Percentiles rank a stretch among this genome's conserved stretches.
Evolutionary conservation across 2,329 filamentous ascomycete genomes (phyloP).

Genomic region (Trichoderma polysporum): DNA sequence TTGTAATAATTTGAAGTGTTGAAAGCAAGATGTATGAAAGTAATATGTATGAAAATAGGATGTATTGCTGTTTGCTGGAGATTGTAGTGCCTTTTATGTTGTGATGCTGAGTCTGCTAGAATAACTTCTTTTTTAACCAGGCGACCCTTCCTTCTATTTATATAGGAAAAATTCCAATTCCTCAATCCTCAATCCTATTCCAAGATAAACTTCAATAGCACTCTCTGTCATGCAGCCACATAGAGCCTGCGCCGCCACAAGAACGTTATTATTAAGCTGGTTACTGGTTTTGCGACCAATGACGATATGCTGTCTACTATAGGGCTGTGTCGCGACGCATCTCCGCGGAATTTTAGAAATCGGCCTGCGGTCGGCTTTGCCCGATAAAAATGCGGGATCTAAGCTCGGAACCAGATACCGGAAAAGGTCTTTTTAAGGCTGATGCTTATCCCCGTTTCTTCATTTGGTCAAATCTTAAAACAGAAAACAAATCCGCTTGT

Average conservation of each 20-base stretch:
- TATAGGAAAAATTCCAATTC: neutral
- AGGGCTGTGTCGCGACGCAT: neutral
- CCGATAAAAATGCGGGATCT: neutral
- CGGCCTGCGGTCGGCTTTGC: neutral
- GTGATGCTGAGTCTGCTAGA: neutral
- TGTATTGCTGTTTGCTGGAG: neutral
- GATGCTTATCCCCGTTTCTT: neutral
- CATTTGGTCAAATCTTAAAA: neutral
- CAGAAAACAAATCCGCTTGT: neutral
- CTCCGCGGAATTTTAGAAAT: constrained; percentile 11
- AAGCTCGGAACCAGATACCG: neutral
- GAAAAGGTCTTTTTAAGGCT: neutral
- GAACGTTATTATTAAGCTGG: neutral
- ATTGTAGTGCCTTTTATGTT: neutral
- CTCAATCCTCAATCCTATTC: neutral
- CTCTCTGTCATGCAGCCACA: neutral
- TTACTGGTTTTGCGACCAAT: neutral
- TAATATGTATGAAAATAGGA: neutral
- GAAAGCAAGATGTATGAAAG: neutral
- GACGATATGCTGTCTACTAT: neutral
- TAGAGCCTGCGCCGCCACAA: neutral
- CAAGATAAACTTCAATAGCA: neutral
- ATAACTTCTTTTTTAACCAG: neutral
- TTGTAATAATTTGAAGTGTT: neutral
- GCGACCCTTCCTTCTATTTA: neutral